phyloP scores from a whole-genome alignment of 495 filamentous ascomycete genomes.

The Aspergillus ellipticus region DNA sequence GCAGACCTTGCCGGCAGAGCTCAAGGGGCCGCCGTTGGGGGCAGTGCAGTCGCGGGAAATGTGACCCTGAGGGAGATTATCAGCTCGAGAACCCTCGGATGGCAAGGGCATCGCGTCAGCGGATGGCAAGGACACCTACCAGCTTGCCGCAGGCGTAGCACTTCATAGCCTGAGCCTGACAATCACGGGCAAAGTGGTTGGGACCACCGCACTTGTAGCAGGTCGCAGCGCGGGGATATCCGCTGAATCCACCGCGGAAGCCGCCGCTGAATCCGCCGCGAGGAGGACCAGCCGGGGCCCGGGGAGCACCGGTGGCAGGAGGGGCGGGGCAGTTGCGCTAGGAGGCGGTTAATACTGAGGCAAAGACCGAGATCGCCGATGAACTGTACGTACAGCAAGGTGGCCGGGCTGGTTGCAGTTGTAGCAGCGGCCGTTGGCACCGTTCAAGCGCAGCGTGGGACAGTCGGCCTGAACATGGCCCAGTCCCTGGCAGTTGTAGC shows the following conservation, averaged over 20 bases:
- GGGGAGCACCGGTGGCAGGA: slow-evolving; percentile 55
- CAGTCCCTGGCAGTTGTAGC: slow-evolving; percentile 98
- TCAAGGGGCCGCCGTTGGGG: slow-evolving; percentile 92
- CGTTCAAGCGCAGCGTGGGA: slow-evolving; percentile 90
- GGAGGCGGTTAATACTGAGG: background rate
- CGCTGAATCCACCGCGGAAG: slow-evolving; percentile 67
- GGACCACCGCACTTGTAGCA: slow-evolving; percentile 99
- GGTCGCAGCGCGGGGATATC: slow-evolving; percentile 74
- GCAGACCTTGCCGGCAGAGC: slow-evolving; percentile 96
- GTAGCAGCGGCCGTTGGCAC: slow-evolving; percentile 87
- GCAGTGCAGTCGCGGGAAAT: slow-evolving; percentile 97
- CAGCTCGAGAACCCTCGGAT: background rate
- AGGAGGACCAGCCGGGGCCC: slow-evolving; percentile 59
- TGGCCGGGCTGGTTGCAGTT: slow-evolving; percentile 91
- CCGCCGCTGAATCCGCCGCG: slow-evolving; percentile 68
- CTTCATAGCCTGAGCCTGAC: slow-evolving; percentile 99
- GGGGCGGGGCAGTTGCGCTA: slow-evolving; percentile 83
- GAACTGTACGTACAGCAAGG: slow-evolving; percentile 67
- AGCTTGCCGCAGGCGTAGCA: slow-evolving; percentile 99
- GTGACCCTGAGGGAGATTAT: slow-evolving; percentile 59
- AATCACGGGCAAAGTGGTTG: slow-evolving; percentile 98
- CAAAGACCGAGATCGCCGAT: background rate
- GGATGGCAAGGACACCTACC: slow-evolving; percentile 25
- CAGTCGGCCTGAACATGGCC: slow-evolving; percentile 99
- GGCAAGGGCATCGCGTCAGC: background rate